phyloP scores from a whole-genome alignment of 2,329 filamentous ascomycete genomes.

The Hypoxylon sp. region DNA sequence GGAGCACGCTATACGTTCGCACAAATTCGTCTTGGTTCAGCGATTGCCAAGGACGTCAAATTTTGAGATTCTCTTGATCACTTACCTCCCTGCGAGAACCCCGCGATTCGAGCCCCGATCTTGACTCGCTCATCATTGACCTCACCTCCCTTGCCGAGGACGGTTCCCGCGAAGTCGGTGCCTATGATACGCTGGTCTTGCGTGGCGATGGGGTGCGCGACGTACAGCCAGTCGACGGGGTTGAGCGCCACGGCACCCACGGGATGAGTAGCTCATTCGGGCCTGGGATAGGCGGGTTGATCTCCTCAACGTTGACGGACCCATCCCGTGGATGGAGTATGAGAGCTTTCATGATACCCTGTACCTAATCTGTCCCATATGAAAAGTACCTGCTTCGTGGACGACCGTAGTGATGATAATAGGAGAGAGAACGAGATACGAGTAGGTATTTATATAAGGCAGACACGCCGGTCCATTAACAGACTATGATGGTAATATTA shows the following conservation, averaged over 20 bases:
- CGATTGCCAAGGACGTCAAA: too few relatives aligned
- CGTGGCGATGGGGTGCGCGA: slow-evolving; percentile 1
- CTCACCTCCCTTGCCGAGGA: not conserved
- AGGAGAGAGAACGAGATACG: not conserved
- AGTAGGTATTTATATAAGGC: not conserved
- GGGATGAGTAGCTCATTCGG: slow-evolving; percentile 17
- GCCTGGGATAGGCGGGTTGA: slow-evolving; percentile 8
- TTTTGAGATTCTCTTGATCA: not conserved
- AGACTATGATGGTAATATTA: not conserved
- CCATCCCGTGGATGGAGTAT: not conserved
- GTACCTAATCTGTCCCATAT: not conserved
- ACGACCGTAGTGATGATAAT: not conserved
- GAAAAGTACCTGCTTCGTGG: not conserved
- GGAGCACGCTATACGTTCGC: slow-evolving; percentile 10
- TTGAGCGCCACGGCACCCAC: slow-evolving; percentile 20
- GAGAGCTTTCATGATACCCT: slow-evolving; percentile 22
- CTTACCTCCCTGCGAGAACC: slow-evolving; percentile 27
- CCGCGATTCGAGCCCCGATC: slow-evolving; percentile 13
- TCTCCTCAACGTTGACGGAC: slow-evolving; percentile 18
- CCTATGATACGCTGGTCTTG: slow-evolving; percentile 15
- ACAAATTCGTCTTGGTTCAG: not conserved
- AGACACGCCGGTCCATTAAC: not conserved
- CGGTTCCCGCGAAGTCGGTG: slow-evolving; percentile 17
- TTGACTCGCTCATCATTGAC: not conserved
- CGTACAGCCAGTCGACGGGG: slow-evolving; percentile 22